phyloP scores from a whole-genome alignment of 495 filamentous ascomycete genomes.

The Aspergillus ellipticus region DNA sequence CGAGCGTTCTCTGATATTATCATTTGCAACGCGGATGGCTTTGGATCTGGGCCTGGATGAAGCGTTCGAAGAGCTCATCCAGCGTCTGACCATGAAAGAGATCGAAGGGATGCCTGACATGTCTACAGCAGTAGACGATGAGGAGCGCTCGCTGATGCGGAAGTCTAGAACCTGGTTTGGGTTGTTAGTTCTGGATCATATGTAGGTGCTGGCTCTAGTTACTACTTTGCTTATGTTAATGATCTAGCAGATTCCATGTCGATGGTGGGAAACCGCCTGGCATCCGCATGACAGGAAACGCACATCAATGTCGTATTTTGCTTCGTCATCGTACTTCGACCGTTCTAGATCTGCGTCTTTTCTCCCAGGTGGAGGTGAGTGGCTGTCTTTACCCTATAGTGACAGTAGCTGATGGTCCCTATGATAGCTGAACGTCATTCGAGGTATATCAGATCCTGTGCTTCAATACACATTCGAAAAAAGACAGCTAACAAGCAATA shows the following conservation, averaged over 20 bases:
- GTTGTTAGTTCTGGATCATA: slow-evolving; percentile 44
- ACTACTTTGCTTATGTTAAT: slow-evolving; percentile 2
- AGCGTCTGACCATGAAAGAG: slow-evolving; percentile 26
- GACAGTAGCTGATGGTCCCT: slow-evolving; percentile 6
- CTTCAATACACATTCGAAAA: neutral
- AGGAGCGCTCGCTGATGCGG: slow-evolving; percentile 34
- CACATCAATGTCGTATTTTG: slow-evolving; percentile 41
- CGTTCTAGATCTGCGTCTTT: slow-evolving; percentile 44
- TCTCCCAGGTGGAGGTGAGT: slow-evolving; percentile 49
- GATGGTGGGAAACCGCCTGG: slow-evolving; percentile 49
- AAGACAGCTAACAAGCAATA: slow-evolving; percentile 8
- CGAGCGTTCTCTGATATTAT: slow-evolving; percentile 42
- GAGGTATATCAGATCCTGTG: slow-evolving; percentile 23
- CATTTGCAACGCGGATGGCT: slow-evolving; percentile 46
- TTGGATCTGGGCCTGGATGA: slow-evolving; percentile 42
- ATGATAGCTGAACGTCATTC: slow-evolving; percentile 36
- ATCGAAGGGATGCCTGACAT: slow-evolving; percentile 16
- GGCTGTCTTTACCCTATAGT: neutral
- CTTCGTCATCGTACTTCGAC: slow-evolving; percentile 41
- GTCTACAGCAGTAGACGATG: slow-evolving; percentile 10
- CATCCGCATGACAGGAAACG: slow-evolving; percentile 35
- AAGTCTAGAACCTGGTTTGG: slow-evolving; percentile 45
- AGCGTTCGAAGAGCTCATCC: slow-evolving; percentile 38
- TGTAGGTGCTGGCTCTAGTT: slow-evolving; percentile 20
- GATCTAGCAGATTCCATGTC: slow-evolving; percentile 39